A percentile compares a stretch with the other conserved stretches of the same genome.
phyloP scores from a whole-genome alignment of 257 asterid species.

The Solanum pinnatisectum region DNA sequence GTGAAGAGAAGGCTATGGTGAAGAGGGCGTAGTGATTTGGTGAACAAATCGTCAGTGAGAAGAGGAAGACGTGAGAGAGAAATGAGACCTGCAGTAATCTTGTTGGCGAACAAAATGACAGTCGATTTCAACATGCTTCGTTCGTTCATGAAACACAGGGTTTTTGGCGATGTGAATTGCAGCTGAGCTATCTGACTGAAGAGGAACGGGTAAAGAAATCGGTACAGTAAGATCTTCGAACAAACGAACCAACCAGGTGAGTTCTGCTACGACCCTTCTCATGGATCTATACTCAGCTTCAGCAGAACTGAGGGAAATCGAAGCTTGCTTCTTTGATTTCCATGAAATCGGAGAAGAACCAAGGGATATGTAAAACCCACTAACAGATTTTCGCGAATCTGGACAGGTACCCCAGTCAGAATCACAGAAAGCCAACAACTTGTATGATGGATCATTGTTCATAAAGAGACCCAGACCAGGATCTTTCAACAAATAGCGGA shows the following conservation, averaged over 20 bases:
- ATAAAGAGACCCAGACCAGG: neutral
- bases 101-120: neutral
- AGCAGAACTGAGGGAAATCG: neutral
- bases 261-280: no score
- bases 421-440: rapidly evolving
- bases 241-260: neutral
- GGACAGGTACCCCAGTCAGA: neutral
- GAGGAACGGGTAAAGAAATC: neutral
- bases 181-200: neutral
- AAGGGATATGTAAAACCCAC: neutral
- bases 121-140: neutral
- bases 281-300: neutral
- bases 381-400: neutral
- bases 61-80: no score
- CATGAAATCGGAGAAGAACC: neutral
- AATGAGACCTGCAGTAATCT: no score
- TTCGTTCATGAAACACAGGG: neutral
- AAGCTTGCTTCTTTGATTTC: neutral
- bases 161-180: neutral
- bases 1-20: no score
- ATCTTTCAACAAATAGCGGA: neutral
- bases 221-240: neutral
- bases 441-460: neutral
- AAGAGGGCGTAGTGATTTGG: no score
- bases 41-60: no score